Evolutionary conservation across 2,329 filamentous ascomycete genomes (phyloP), one percentile per base, ranked within the genome.

Genomic region (Ophiocordyceps camponoti-saundersi): DNA sequence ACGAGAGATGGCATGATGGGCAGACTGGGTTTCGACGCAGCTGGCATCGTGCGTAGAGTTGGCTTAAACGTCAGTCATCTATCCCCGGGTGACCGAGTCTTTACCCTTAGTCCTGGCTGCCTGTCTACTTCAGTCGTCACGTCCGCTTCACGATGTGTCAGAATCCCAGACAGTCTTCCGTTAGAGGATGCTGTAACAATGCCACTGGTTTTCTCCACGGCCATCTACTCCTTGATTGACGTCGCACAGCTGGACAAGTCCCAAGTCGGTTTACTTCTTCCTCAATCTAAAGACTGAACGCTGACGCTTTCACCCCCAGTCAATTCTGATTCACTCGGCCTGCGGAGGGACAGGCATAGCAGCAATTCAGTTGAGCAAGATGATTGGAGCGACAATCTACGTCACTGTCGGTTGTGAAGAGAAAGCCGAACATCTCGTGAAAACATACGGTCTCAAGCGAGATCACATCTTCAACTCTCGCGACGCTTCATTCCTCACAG

Each of bases 121-220:
- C 18, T 40, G 15, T 18, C 36, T 4, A 40, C 36, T 6, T 21
- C 16, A 16, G n/a, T 21, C 10, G n/a, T 21, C 10, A 20, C n/a
- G 4, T 40, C 36, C 10, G 36, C 15, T 18, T 5, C 3, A 20
- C 36, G n/a, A 40, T 49, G 49, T 3, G 55, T 51, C 41, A 53
- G 55, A 7, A 64, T 71, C 7, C 62, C 64, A 0, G 55, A 57
- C 6, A 39, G 39, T 21, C 54, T 68, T 49, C 49, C 45, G 2
- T 63, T 64, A n/a, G 56, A 58, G 6, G 53, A 57, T 2, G 65
- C 59, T 0, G 61, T 59, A 1, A 57, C 61, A 0, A 53, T 67
- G 39, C 61, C 62, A 0, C 47, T 59, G 1, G 55, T 56, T 0
- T 66, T 53, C 45, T 40, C 45, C 2, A 68, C 65, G 0, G 62